Evolutionary conservation across 2,329 filamentous ascomycete genomes (phyloP).

Genomic region (Venturia carpophila): DNA sequence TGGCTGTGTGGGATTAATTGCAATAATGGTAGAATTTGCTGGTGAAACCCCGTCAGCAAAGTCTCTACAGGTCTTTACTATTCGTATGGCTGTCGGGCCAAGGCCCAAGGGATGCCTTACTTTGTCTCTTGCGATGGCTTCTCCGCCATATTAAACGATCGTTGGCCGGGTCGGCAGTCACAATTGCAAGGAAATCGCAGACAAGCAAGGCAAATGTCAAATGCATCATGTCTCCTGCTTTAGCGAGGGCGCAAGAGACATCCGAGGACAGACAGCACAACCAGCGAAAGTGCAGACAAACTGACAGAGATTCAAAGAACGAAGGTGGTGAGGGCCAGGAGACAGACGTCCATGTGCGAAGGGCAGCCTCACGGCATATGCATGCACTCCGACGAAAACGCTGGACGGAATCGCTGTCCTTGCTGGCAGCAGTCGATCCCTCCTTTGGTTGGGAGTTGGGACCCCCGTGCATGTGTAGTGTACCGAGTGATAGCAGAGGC

Average conservation of each 20-base stretch:
- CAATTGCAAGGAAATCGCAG: conserved; percentile 5
- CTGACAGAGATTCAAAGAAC: not conserved
- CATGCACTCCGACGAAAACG: not conserved
- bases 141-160: conserved; percentile 8
- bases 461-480: conserved; percentile 10
- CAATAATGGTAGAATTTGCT: not conserved
- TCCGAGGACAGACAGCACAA: not conserved
- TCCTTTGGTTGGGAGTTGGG: no score
- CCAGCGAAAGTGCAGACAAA: not conserved
- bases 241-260: conserved; percentile 18
- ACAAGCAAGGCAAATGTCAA: conserved; percentile 12
- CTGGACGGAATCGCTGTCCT: not conserved
- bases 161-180: not conserved
- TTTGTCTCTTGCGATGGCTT: not conserved
- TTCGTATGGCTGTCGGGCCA: no score
- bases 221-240: conserved; percentile 15
- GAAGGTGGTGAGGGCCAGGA: conserved; percentile 4
- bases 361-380: conserved; percentile 6
- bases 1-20: conserved; percentile 2
- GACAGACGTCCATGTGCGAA: not conserved
- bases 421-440: conserved; percentile 8
- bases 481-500: not conserved
- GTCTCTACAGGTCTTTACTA: not conserved
- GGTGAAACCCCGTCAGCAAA: conserved; percentile 8
- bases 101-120: not conserved